A percentile compares a stretch with the other conserved stretches of the same genome.
Conservation (phyloP, 352 stramenopile genomes). For the Elongisporangium prolatum region DNA sequence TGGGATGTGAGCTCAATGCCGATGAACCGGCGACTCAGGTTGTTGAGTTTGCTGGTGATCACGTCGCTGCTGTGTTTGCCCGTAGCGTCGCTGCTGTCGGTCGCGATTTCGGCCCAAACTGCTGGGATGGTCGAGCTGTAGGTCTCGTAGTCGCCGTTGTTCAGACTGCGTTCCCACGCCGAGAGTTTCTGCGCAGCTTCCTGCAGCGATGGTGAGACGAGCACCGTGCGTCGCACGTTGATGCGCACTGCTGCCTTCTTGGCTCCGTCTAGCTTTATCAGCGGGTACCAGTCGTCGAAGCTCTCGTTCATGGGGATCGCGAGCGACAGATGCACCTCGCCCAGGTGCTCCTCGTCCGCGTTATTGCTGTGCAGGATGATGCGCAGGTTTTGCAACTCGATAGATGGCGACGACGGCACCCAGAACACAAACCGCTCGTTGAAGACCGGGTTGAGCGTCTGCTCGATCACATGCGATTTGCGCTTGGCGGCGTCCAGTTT, state of each 20-base stretch:
- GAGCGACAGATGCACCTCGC: constrained; percentile 66
- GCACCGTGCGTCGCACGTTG: constrained; percentile 46
- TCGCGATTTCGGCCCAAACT: constrained; percentile 54
- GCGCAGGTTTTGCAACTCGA: constrained; percentile 36
- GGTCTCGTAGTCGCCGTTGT: constrained; percentile 29
- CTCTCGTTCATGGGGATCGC: constrained; percentile 59
- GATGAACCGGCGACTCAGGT: constrained; percentile 51
- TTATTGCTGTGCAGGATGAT: constrained; percentile 48
- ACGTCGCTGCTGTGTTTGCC: constrained; percentile 25
- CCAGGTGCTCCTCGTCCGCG: constrained; percentile 44
- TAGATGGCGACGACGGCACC: constrained; percentile 38
- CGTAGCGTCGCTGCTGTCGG: constrained; percentile 21
- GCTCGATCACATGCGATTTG: constrained; percentile 22
- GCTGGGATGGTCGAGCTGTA: constrained; percentile 52
- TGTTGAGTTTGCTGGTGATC: constrained; percentile 51
- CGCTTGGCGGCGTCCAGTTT: constrained; percentile 29
- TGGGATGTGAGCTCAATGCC: constrained; percentile 39
- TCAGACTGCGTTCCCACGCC: constrained; percentile 33
- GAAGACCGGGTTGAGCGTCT: constrained; percentile 28
- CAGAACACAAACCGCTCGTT: constrained; percentile 79
- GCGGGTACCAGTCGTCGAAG: constrained; percentile 67
- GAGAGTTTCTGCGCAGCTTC: constrained; percentile 38
- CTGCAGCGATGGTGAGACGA: constrained; percentile 48
- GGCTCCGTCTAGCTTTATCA: constrained; percentile 50
- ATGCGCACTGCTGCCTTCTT: constrained; percentile 49